Base-by-base conservation (phyloP, 345 rosid species). In the Aquilaria yunnanensis region DNA sequence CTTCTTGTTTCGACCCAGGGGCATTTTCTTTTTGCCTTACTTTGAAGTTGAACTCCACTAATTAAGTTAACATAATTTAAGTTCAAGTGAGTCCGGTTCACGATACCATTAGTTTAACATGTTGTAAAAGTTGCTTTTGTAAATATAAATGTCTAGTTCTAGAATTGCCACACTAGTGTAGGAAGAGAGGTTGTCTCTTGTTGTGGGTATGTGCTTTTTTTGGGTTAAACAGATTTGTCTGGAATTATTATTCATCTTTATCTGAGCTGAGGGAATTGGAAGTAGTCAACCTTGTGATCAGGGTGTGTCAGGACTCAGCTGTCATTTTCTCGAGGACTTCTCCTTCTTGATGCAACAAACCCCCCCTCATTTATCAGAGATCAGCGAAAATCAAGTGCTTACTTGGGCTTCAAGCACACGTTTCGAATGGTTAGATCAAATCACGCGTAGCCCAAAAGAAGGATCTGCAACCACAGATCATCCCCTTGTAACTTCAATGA, bases 111-210 rank as follows among this genome's bases (percentile, higher is more conserved):
- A 37, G 41, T 34, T 34, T 34, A 37, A 1, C 4, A 1, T 37
- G 4, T 37, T 37, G 6, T 37, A 37, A 2, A 5, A 37, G 7
- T 37, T 37, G 43, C 7, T 37, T 37, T 37, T 37, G 43, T 8
- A 8, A 37, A 37, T 4, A 8, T 37, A 2, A 37, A 4, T 37
- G 43, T 37, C 6, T 37, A 34, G 6, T 37, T 37, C 7, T 37
- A 37, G 7, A 37, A 37, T 37, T 37, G 43, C 7, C 43, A 37
- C 43, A 37, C 0, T 4, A 37, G 43, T 37, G 60, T 6, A 68
- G 9, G 67, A 58, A 51, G 47, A 70, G 57, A 61, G 67, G 59
- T 75, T 70, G 77, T 77, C 77, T 70, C 66, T 70, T 72, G 68
- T 63, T n/a, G n/a, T n/a, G n/a, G n/a, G 77, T 72, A 60, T 68